Evolutionary conservation across 345 rosid genomes (phyloP).

Genomic region (Noccaea bulbosa): DNA sequence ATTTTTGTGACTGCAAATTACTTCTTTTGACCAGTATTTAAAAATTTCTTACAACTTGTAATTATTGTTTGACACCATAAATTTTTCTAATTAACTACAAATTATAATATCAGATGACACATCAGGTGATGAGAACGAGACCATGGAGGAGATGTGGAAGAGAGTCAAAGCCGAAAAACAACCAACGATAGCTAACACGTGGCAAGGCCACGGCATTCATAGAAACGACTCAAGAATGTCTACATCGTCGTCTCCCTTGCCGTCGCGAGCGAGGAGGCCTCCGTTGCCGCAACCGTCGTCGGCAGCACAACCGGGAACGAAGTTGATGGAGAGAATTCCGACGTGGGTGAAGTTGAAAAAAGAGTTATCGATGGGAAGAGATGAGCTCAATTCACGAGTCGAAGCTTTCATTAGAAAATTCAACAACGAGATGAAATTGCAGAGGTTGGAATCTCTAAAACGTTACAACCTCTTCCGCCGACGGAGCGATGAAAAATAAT

Average conservation of each 20-base stretch:
- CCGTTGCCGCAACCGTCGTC: constrained; percentile 9
- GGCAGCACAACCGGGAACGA: constrained; percentile 35
- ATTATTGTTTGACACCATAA: neutral
- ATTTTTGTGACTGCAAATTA: neutral
- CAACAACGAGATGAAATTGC: constrained; percentile 82
- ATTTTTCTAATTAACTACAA: neutral
- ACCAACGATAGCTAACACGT: constrained; percentile 59
- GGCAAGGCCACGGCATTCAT: constrained; percentile 52
- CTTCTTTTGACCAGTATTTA: neutral
- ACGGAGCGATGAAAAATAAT: constrained; percentile 16
- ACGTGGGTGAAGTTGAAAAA: constrained; percentile 52
- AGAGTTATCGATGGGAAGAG: constrained; percentile 76
- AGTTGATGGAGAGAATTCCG: constrained; percentile 62
- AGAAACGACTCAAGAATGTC: constrained; percentile 61
- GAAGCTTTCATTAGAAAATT: constrained; percentile 86
- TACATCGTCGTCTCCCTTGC: constrained; percentile 10
- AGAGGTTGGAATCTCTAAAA: constrained; percentile 70
- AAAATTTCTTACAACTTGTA: neutral
- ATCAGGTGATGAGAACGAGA: constrained; percentile 37
- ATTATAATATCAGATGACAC: constrained; percentile 23
- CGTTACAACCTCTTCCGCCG: constrained; percentile 47
- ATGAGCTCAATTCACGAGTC: constrained; percentile 80
- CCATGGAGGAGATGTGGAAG: constrained; percentile 43
- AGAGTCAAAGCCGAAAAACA: constrained; percentile 49
- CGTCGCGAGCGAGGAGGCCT: constrained; percentile 17